phyloP scores from a whole-genome alignment of 2,329 filamentous ascomycete species.

The Aschersonia sp. region DNA sequence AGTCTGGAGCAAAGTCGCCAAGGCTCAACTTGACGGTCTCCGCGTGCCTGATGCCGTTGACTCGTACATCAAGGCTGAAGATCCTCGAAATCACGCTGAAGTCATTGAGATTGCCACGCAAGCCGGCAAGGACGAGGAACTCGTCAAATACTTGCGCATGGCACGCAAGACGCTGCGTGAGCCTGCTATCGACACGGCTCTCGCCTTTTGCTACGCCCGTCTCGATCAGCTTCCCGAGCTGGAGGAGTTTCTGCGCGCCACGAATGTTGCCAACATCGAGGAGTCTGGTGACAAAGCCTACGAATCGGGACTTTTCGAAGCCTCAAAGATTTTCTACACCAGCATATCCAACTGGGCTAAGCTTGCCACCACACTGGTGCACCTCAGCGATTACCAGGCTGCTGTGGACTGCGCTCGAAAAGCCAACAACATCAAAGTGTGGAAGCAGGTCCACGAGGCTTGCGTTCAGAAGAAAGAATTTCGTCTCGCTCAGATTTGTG shows the following conservation, averaged over 20 bases:
- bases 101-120: conserved; percentile 93
- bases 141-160: conserved; percentile 95
- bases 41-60: conserved; percentile 86
- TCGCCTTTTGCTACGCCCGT: conserved; percentile 87
- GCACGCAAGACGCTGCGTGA: conserved; percentile 92
- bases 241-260: conserved; percentile 85
- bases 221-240: conserved; percentile 84
- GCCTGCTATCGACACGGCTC: conserved; percentile 78
- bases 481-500: conserved; percentile 94
- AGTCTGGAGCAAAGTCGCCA: conserved; percentile 97
- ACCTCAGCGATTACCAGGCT: conserved; percentile 91
- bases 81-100: conserved; percentile 85
- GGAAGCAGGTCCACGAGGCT: conserved; percentile 95
- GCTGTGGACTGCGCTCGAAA: conserved; percentile 96
- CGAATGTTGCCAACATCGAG: conserved; percentile 92
- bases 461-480: conserved; percentile 98
- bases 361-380: conserved; percentile 92
- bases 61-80: conserved; percentile 90
- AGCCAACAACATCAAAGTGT: conserved; percentile 98
- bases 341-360: conserved; percentile 99
- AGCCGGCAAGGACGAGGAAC: conserved; percentile 93
- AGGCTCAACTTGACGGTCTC: conserved; percentile 92
- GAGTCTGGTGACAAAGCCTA: conserved; percentile 98
- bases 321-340: conserved; percentile 95
- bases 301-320: conserved; percentile 83